Base-by-base conservation (phyloP, 352 stramenopile genomes). In the Halophytophthora polymorphica region DNA sequence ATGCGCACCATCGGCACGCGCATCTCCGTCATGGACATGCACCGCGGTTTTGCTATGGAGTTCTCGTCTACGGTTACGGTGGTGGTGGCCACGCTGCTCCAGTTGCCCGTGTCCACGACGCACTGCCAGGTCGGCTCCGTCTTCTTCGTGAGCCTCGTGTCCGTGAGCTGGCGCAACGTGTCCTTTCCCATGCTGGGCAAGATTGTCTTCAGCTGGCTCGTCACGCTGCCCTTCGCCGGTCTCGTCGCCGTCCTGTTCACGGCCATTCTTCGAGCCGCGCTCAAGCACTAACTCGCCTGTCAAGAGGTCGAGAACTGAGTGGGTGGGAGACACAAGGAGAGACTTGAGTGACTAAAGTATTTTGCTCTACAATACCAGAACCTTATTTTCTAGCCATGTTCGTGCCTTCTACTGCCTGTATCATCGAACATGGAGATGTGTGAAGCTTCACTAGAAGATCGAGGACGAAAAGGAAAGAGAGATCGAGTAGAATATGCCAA, bases 11-110 rank as follows among this genome's bases (percentile, higher is more conserved):
- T 86, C 17, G 69, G 69, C 31, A 56, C 64, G 19, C 64, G 75
- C 47, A 73, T 83, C 45, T 56, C 50, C 14, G 56, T 72, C 54
- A 73, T 88, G 35, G 77, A 66, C 69, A 61, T 92, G 66, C 36
- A 74, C 40, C 69, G 82, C 29, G 86, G 80, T 5, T 90, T 86
- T 45, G 77, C 55, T 33, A 88, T 83, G 33, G 83, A 92, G 59
- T 64, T 93, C 10, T 74, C 80, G 3, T 72, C 82, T 1, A 73
- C 84, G 2, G 50, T 88, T 12, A 73, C 83, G 2, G 64, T 90
- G 14, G 66, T 87, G 15, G 50, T 84, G 14, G 64, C 61, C 10
- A 77, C 76, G 17, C 40, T 76, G 33, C 54, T 83, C 6, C 58
- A 65, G 2, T 40, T 82, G 31, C 69, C 71, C 2, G 69, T 86